Evolutionary conservation across 2,329 filamentous ascomycete species (phyloP).

Genomic region (Colletotrichum magnum): DNA sequence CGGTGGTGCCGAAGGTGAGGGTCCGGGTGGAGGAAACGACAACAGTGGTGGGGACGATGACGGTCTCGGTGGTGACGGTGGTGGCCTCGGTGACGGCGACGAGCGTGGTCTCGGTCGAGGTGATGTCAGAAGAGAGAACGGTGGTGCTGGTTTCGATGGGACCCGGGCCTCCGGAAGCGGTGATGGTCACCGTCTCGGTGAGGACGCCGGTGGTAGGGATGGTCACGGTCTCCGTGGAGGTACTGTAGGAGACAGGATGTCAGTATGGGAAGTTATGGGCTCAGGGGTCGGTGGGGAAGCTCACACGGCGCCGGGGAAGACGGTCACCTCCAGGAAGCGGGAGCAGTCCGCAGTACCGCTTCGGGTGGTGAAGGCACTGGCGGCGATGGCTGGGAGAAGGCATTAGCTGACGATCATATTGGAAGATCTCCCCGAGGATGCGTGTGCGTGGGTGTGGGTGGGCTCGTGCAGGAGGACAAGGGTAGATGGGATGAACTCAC

Average conservation of each 20-base stretch:
- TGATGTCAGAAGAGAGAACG: conserved; percentile 5
- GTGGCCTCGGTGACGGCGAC: conserved; percentile 25
- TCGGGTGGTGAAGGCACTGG: conserved; percentile 27
- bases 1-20: conserved; percentile 31
- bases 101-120: conserved; percentile 18
- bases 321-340: conserved; percentile 26
- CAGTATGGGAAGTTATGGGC: neutral
- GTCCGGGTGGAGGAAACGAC: conserved; percentile 34
- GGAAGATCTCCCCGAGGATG: neutral
- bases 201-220: conserved; percentile 32
- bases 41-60: conserved; percentile 32
- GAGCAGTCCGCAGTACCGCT: conserved; percentile 38
- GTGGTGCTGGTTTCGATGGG: conserved; percentile 29
- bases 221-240: conserved; percentile 31
- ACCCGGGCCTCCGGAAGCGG: conserved; percentile 4
- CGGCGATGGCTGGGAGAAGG: conserved; percentile 23
- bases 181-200: conserved; percentile 26
- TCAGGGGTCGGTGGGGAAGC: conserved; percentile 1
- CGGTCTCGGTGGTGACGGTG: conserved; percentile 31
- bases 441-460: neutral
- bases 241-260: conserved; percentile 13
- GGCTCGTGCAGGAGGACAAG: neutral
- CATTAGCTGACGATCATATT: conserved; percentile 14
- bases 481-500: conserved; percentile 18
- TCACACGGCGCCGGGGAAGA: conserved; percentile 28